A percentile compares a stretch with the other conserved stretches of the same genome.
Evolutionary conservation across 225 moss, liverwort and hornwort species (phyloP).

Genomic region (Bryum argenteum): DNA sequence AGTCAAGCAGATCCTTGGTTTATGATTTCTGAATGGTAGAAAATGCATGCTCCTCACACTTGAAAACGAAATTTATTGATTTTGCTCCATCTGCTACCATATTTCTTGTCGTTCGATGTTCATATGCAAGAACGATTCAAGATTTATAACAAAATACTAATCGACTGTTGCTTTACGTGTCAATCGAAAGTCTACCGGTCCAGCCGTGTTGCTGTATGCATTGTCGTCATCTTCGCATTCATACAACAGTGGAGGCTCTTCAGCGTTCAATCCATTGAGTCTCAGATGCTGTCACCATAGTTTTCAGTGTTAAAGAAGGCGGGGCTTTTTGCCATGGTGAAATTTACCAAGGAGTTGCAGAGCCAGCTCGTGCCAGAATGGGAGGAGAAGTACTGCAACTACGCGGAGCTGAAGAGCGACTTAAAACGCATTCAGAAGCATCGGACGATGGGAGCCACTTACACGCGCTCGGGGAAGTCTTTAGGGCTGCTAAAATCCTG

Average conservation of each 20-base stretch:
- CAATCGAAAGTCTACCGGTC: too few relatives aligned
- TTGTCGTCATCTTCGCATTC: too few relatives aligned
- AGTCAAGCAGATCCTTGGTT: too few relatives aligned
- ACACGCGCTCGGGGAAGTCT: constrained; percentile 25
- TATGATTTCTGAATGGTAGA: too few relatives aligned
- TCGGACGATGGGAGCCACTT: constrained; percentile 29
- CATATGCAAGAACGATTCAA: too few relatives aligned
- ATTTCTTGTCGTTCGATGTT: not conserved
- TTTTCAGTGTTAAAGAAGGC: not conserved
- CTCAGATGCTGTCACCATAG: not conserved
- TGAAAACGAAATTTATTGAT: too few relatives aligned
- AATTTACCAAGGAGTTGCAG: constrained; percentile 42
- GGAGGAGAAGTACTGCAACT: constrained; percentile 48
- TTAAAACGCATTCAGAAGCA: constrained; percentile 41
- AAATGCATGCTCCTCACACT: too few relatives aligned
- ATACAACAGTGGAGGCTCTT: too few relatives aligned
- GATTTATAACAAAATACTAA: not conserved
- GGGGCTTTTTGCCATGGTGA: constrained; percentile 34
- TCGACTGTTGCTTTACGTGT: not conserved
- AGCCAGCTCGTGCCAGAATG: constrained; percentile 46
- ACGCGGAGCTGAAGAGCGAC: constrained; percentile 41
- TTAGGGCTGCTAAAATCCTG: constrained; percentile 27
- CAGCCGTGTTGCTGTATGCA: too few relatives aligned
- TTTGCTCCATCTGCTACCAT: not conserved
- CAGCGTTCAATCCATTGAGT: too few relatives aligned